Base-by-base conservation (phyloP, 352 stramenopile genomes). In the Phytophthora sp. region DNA sequence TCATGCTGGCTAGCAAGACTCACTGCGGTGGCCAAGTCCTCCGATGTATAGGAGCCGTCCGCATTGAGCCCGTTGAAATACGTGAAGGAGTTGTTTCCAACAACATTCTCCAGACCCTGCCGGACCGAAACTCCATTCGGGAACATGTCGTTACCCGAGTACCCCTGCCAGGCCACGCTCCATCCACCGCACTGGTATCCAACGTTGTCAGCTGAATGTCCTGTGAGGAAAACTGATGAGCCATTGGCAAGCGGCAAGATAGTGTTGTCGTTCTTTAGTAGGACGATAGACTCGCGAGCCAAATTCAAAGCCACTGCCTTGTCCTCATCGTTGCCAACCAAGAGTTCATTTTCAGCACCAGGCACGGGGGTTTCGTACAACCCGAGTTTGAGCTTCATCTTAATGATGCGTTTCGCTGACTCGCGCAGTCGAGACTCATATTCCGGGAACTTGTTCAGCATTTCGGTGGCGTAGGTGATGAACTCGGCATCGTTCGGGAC, bases 91-190 rank as follows among this genome's bases (percentile, higher is more conserved):
- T 61, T 41, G 32, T 60, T 66, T 10, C 58, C 61, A 7, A 51
- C 41, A 15, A 84, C 27, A 8, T 56, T 62, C 41, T 83, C 68
- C 8, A 92, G 64, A 0, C 74, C 81, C 17, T 86, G 39, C 51
- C 77, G 83, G 42, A 92, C 64, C 1, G 77, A 82, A 5, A 82
- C 52, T 7, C 81, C 81, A 53, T 90, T 77, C 31, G 74, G 82
- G 63, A 80, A 77, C 69, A 88, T 76, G 5, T 60, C 54, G 58
- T 89, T 91, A 2, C 84, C 79, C 0, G 83, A 84, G 46, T 84
- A 80, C n/a, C 85, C 90, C 59, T 95, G 89, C 90, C 89, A 96
- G 17, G 84, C 73, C 24, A 94, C 68, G 1, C 82, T 87, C 90
- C 90, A 97, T 0, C 85, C 85, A 23, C 85, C 83, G 18, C 83